Conservation (phyloP, 768 basidiomycete species). For the Boletus rubroflammeus region DNA sequence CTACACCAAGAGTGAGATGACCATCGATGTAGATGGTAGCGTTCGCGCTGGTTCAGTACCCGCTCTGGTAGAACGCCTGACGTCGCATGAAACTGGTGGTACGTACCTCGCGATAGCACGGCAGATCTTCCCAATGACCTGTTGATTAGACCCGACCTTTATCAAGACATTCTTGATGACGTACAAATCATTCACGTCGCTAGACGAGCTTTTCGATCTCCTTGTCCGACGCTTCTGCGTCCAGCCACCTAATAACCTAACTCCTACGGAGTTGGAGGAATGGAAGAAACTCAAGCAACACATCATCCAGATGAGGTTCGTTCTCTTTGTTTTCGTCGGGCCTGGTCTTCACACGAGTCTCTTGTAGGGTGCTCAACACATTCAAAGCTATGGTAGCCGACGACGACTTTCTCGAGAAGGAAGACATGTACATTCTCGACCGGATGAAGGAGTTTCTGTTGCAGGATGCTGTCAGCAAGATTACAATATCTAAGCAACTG, state of each 20-base stretch:
- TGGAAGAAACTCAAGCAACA: constrained; percentile 88
- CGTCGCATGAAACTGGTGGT: constrained; percentile 88
- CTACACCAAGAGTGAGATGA: constrained; percentile 74
- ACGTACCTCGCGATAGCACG: constrained; percentile 24
- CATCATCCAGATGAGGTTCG: constrained; percentile 82
- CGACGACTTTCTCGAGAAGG: constrained; percentile 79
- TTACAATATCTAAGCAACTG: constrained; percentile 73
- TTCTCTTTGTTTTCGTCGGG: constrained; percentile 5
- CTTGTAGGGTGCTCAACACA: constrained; percentile 72
- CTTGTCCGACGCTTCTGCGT: constrained; percentile 80
- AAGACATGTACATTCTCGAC: constrained; percentile 78
- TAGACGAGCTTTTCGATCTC: constrained; percentile 77
- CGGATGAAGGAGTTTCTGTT: constrained; percentile 78
- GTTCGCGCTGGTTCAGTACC: constrained; percentile 84
- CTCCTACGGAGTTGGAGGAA: constrained; percentile 57
- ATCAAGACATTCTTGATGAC: constrained; percentile 93
- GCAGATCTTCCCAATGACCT: not conserved
- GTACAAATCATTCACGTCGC: constrained; percentile 88
- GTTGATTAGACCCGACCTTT: constrained; percentile 62
- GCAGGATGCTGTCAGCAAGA: constrained; percentile 57
- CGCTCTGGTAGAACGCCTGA: constrained; percentile 85
- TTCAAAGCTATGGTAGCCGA: constrained; percentile 87
- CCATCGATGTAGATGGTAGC: constrained; percentile 79
- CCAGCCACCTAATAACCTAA: constrained; percentile 65
- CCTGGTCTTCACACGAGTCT: constrained; percentile 2